Conservation (phyloP, 2,329 filamentous ascomycete species). For the Venturia oleaginea region DNA sequence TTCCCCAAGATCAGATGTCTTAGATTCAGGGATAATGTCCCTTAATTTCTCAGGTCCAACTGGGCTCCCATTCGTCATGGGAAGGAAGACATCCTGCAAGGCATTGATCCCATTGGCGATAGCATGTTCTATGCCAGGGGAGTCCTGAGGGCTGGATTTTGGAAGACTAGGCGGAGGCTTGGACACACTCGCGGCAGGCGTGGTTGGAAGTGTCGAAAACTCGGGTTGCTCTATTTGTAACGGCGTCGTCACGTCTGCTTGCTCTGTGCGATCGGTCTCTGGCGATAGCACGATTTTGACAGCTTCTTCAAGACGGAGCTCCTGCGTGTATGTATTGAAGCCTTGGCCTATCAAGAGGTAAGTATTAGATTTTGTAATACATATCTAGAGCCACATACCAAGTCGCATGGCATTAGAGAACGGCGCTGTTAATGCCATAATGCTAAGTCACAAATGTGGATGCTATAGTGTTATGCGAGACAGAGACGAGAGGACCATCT, state of each 20-base stretch:
- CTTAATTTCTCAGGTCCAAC: background rate
- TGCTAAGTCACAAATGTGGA: background rate
- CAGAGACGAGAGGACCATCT: background rate
- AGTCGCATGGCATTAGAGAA: constrained; percentile 8
- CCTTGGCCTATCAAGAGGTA: constrained; percentile 21
- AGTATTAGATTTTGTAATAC: background rate
- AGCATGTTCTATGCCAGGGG: background rate
- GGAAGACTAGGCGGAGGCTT: background rate
- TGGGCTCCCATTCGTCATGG: background rate
- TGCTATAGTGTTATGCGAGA: background rate
- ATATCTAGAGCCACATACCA: background rate
- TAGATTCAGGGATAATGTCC: background rate
- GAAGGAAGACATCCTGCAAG: constrained; percentile 3
- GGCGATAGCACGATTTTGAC: constrained; percentile 22
- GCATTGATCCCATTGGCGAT: background rate
- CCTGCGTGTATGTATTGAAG: constrained; percentile 34
- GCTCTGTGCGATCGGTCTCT: background rate
- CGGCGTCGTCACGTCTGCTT: background rate
- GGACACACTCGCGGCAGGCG: background rate
- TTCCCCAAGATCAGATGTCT: background rate
- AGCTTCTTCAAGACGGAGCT: constrained; percentile 30
- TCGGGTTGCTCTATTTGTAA: background rate
- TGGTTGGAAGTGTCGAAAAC: background rate
- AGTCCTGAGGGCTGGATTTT: background rate
- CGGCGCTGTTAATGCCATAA: constrained; percentile 8